A percentile compares a stretch with the other conserved stretches of the same genome.
These are phyloP conservation scores for Sorghum bicolor DNA, from an alignment of 176 grass and related monocot species.

Conservation along the genomic window Sorghum_bicolor_NCBIv3 NC_012876.2:5188001-5188500, in stretches of 20 bases:
- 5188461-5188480: too few species aligned
- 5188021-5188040: conserved; percentile 53
- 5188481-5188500: too few species aligned
- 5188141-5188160: background rate
- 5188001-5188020: conserved; percentile 7
- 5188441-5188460: too few species aligned
- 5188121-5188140: background rate
- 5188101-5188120: background rate
- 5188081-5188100: background rate
- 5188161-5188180: background rate
- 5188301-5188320: too few species aligned
- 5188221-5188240: background rate
- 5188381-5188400: too few species aligned
- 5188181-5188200: background rate
- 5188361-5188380: too few species aligned
- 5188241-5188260: conserved; percentile 2
- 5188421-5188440: too few species aligned
- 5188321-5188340: too few species aligned
- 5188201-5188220: background rate
- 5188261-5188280: too few species aligned
- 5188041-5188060: conserved; percentile 37
- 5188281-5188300: too few species aligned
- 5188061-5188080: background rate
- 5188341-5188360: too few species aligned
- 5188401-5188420: too few species aligned